Conservation (phyloP, 805 yeast species). For the Candida railenensis region DNA sequence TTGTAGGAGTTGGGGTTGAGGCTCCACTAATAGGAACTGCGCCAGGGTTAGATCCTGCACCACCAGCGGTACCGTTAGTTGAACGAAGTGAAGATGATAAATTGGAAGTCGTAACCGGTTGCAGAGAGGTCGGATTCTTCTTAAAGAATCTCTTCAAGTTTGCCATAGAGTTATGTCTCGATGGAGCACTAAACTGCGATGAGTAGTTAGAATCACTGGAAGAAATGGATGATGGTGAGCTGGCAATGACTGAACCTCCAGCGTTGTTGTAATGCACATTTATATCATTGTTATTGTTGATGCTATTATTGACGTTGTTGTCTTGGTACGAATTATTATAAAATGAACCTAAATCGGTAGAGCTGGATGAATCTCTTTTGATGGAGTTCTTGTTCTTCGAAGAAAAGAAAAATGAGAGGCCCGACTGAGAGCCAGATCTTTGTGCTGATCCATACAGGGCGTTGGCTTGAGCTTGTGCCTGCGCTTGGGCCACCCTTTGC, state of each 20-base stretch:
- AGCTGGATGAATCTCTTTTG: slow-evolving; percentile 34
- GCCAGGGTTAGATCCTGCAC: slow-evolving; percentile 8
- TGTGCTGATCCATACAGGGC: slow-evolving; percentile 36
- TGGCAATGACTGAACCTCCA: slow-evolving; percentile 11
- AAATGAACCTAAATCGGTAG: slow-evolving; percentile 41
- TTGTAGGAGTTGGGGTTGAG: slow-evolving; percentile 9
- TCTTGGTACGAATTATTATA: slow-evolving; percentile 38
- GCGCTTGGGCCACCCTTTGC: slow-evolving; percentile 62
- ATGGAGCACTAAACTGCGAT: slow-evolving; percentile 28
- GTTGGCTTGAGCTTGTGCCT: slow-evolving; percentile 33
- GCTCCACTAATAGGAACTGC: slow-evolving; percentile 11
- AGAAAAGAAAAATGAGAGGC: slow-evolving; percentile 50
- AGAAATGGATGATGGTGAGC: slow-evolving; percentile 33
- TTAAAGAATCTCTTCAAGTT: slow-evolving; percentile 74
- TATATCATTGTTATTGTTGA: slow-evolving; percentile 8
- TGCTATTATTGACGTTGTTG: slow-evolving; percentile 19
- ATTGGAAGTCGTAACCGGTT: slow-evolving; percentile 17
- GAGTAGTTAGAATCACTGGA: slow-evolving; percentile 35
- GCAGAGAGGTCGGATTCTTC: slow-evolving; percentile 26
- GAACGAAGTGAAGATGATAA: slow-evolving; percentile 23
- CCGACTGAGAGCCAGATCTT: slow-evolving; percentile 44
- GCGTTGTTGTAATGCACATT: slow-evolving; percentile 5
- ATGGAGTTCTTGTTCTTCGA: slow-evolving; percentile 36
- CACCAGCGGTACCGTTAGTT: not conserved
- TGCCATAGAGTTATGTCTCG: slow-evolving; percentile 77